A percentile compares a stretch with the other conserved stretches of the same genome.
phyloP scores from a whole-genome alignment of 768 basidiomycete genomes.

The Lactarius vividus region DNA sequence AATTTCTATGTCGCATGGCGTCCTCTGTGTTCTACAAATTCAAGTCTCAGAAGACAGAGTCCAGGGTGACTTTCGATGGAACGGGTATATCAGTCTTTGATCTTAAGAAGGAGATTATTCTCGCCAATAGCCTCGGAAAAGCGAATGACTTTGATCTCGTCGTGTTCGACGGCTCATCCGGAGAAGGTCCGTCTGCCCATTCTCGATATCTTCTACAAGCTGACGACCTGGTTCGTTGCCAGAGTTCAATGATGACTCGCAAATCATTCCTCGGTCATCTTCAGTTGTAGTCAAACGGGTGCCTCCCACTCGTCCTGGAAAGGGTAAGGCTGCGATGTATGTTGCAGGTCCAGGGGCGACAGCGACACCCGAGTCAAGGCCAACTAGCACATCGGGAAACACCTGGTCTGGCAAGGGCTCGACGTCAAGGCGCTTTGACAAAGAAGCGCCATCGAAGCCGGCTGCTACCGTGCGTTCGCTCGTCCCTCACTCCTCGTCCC shows the following conservation, averaged over 20 bases:
- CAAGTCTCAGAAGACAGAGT: slow-evolving; percentile 92
- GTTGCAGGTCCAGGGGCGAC: slow-evolving; percentile 48
- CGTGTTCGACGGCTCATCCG: slow-evolving; percentile 77
- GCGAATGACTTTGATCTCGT: slow-evolving; percentile 96
- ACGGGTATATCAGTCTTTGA: slow-evolving; percentile 99
- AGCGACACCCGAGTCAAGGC: slow-evolving; percentile 36
- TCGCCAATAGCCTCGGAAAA: slow-evolving; percentile 94
- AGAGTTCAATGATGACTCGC: slow-evolving; percentile 92
- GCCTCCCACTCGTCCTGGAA: slow-evolving; percentile 77
- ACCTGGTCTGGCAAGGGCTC: slow-evolving; percentile 59
- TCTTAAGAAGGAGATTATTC: slow-evolving; percentile 96
- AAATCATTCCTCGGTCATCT: slow-evolving; percentile 90
- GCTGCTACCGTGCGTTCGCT: slow-evolving; percentile 5
- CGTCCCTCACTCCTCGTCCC: background rate
- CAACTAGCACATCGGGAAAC: slow-evolving; percentile 27
- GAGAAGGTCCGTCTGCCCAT: slow-evolving; percentile 64
- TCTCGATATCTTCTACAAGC: background rate
- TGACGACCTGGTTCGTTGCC: slow-evolving; percentile 14
- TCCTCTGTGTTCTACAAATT: slow-evolving; percentile 99
- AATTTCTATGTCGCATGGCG: slow-evolving; percentile 50
- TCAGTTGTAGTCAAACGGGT: slow-evolving; percentile 92
- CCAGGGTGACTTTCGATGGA: slow-evolving; percentile 94
- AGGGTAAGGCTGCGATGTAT: slow-evolving; percentile 79
- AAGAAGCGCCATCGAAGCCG: slow-evolving; percentile 38
- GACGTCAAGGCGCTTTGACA: slow-evolving; percentile 90